Evolutionary conservation across 495 filamentous ascomycete genomes (phyloP).

Genomic region (Rhizodiscina lignyota): DNA sequence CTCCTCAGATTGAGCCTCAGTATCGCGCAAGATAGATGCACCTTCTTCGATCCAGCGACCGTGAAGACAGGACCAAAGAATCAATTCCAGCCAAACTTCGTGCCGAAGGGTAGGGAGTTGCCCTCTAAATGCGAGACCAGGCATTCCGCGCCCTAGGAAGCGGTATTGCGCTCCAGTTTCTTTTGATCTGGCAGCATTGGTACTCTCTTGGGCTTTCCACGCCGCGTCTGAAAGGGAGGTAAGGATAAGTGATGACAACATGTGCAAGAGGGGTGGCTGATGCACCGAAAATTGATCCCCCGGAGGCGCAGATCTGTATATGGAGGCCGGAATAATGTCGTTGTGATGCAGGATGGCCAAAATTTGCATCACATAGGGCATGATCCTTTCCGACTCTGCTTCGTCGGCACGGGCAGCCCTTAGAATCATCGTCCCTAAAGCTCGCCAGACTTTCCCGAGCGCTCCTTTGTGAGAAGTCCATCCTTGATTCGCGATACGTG

Average conservation of each 20-base stretch:
- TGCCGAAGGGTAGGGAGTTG: slow-evolving; percentile 36
- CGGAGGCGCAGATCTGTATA: slow-evolving; percentile 34
- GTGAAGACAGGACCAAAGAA: slow-evolving; percentile 52
- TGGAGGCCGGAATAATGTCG: slow-evolving; percentile 36
- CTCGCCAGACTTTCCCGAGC: slow-evolving; percentile 31
- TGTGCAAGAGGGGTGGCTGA: slow-evolving; percentile 39
- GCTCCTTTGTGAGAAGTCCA: slow-evolving; percentile 4
- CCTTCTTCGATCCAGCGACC: slow-evolving; percentile 40
- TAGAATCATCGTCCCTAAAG: slow-evolving; percentile 37
- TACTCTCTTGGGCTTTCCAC: slow-evolving; percentile 34
- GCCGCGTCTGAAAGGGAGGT: slow-evolving; percentile 45
- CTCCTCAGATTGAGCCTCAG: slow-evolving; percentile 8
- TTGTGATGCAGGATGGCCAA: slow-evolving; percentile 45
- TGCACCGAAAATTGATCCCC: too few relatives aligned
- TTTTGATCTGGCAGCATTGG: slow-evolving; percentile 3
- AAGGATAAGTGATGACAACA: slow-evolving; percentile 41
- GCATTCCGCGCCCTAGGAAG: slow-evolving; percentile 28
- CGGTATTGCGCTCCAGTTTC: slow-evolving; percentile 4
- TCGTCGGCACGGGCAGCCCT: slow-evolving; percentile 24
- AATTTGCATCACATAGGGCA: slow-evolving; percentile 39
- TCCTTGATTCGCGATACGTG: too few relatives aligned
- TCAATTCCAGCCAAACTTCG: slow-evolving; percentile 48
- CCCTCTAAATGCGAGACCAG: slow-evolving; percentile 33
- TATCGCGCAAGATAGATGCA: slow-evolving; percentile 28
- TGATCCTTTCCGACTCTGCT: slow-evolving; percentile 28